Evolutionary conservation across 352 stramenopile species (phyloP).

Genomic region (Globisporangium cystogenes): DNA sequence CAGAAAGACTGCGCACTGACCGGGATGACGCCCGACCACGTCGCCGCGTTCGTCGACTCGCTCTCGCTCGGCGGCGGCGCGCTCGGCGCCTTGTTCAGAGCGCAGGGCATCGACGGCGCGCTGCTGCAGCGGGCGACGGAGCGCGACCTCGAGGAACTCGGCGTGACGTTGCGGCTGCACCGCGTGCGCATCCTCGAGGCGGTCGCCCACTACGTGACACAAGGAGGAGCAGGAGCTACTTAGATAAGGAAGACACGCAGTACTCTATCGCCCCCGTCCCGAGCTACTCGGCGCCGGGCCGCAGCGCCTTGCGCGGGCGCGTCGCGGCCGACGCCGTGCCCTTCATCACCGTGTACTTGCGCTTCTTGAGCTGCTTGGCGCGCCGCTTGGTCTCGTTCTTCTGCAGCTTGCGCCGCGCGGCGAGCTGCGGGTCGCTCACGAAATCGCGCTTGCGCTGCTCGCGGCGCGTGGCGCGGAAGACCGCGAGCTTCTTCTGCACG

Average conservation of each 20-base stretch:
- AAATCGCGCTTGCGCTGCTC: conserved; percentile 76
- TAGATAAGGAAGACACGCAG: not conserved
- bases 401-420: conserved; percentile 73
- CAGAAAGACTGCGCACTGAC: not conserved
- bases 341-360: conserved; percentile 85
- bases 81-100: conserved; percentile 28
- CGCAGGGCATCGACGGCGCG: conserved; percentile 55
- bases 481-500: conserved; percentile 75
- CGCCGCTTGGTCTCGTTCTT: conserved; percentile 84
- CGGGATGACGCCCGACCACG: conserved; percentile 33
- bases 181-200: conserved; percentile 64
- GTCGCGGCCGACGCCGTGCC: conserved; percentile 59
- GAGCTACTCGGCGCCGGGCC: conserved; percentile 52
- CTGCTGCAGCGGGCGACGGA: conserved; percentile 52
- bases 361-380: conserved; percentile 84
- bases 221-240: too few species aligned
- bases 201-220: too few species aligned
- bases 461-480: conserved; percentile 65
- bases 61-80: conserved; percentile 35
- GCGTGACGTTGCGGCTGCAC: conserved; percentile 59
- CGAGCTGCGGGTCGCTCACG: conserved; percentile 66
- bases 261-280: conserved; percentile 6
- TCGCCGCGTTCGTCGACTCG: conserved; percentile 44
- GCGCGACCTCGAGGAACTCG: conserved; percentile 60
- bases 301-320: conserved; percentile 47